phyloP scores from a whole-genome alignment of 306 rosid species.

The Vachellia pachyceras region DNA sequence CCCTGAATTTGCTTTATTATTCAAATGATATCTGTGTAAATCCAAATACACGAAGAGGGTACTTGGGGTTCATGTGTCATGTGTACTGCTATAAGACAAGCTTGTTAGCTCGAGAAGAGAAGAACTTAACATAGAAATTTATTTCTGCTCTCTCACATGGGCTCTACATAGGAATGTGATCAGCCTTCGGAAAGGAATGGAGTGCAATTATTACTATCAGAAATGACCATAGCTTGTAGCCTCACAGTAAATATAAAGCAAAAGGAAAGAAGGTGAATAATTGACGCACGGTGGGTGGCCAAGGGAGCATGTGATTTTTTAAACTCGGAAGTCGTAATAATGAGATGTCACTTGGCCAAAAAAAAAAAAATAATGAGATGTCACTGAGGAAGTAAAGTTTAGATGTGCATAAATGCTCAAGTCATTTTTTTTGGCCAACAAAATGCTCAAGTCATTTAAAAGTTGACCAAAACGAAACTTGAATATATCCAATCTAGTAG shows the following conservation, averaged over 20 bases:
- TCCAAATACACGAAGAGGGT: too few species aligned
- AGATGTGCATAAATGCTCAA: neutral
- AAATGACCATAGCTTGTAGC: neutral
- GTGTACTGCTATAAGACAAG: neutral
- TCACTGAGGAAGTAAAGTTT: neutral
- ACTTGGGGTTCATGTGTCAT: neutral
- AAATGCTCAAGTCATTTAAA: neutral
- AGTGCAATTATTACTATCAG: neutral
- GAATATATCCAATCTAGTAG: neutral
- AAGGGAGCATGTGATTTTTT: neutral
- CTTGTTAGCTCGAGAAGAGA: neutral
- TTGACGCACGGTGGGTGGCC: neutral
- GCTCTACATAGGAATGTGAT: neutral
- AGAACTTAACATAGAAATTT: neutral
- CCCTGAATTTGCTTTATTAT: neutral
- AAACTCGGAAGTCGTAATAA: neutral
- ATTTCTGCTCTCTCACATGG: neutral
- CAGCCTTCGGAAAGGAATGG: neutral
- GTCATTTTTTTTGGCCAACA: too few species aligned
- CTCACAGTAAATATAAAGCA: neutral
- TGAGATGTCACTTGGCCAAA: neutral
- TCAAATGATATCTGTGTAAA: neutral
- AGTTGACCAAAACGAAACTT: neutral
- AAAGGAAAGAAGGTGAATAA: constrained; percentile 25
- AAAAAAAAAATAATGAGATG: constrained; percentile 9